Evolutionary conservation across 176 grass and related monocot genomes (phyloP), one percentile per base, ranked within the genome.

Genomic region (Pontederia paniculata): DNA sequence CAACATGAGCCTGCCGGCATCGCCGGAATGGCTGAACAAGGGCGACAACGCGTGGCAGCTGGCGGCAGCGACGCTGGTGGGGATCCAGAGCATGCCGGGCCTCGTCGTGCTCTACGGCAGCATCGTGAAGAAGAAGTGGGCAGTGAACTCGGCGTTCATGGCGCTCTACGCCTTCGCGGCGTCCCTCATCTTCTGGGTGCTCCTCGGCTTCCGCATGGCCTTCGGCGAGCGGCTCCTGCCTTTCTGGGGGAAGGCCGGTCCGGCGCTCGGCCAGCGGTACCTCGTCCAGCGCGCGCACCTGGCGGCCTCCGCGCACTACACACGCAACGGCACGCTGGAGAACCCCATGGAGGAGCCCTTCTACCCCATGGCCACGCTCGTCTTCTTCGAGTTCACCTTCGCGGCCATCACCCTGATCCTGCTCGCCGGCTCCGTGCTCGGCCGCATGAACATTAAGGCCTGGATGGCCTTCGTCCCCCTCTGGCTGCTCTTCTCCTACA

Each of bases 41-140:
- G 88, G 88, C 13, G 88, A 94, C 80, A 94, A 88, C 75, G 88
- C 73, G 57, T 94, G 88, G 88, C 88, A 94, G 71, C 69, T 94
- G 71, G 58, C 66, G 56, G 74, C 83, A 31, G 80, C 88, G 57
- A 94, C 88, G 62, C 37, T 94, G 13, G 84, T 94, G 54, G 88
- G 76, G n/a, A 2, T 63, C 1, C 60, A 63, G 42, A 63, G 60
- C 60, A 63, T 63, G 60, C 60, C 60, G 19, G 60, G 60, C 11
- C 43, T 63, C 43, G 60, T 63, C 17, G 60, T 63, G 17, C 44
- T 63, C 25, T 63, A 63, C 60, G 42, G 60, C 12, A 63, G 60
- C 60, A 63, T 63, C 60, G 60, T 63, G 18, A 63, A 63, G 42
- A 63, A 63, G 60, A 63, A 63, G 60, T 63, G 60, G 60, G 60